A percentile compares a stretch with the other conserved stretches of the same genome.
phyloP scores from a whole-genome alignment of 73 alveolate species.

The Stentor roeselii region DNA sequence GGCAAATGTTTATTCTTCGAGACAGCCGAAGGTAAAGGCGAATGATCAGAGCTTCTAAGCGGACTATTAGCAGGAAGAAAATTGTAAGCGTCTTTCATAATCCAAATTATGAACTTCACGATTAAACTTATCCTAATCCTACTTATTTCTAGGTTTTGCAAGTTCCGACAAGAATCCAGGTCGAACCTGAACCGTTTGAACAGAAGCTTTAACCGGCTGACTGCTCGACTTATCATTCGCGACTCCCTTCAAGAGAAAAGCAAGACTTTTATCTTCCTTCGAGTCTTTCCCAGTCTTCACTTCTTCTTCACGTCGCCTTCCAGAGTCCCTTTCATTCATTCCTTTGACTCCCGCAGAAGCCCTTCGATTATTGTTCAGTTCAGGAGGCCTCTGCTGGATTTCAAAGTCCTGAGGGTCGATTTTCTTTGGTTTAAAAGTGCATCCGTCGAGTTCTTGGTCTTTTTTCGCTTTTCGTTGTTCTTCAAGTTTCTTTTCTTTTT shows the following conservation, averaged over 20 bases:
- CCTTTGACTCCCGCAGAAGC: background rate
- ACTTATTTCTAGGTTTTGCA: background rate
- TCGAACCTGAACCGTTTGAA: background rate
- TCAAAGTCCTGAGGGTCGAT: background rate
- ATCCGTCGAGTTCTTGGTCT: slow-evolving; percentile 14
- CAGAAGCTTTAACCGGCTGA: background rate
- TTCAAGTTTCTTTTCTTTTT: slow-evolving; percentile 16
- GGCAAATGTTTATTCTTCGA: too few species aligned
- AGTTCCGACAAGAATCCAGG: background rate
- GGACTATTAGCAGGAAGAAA: too few species aligned
- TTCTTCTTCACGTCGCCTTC: background rate
- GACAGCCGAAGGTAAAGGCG: too few species aligned
- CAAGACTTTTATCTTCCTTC: background rate
- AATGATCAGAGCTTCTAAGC: too few species aligned
- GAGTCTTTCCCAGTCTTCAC: background rate
- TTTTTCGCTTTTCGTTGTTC: background rate
- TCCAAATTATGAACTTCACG: too few species aligned
- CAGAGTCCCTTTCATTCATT: background rate
- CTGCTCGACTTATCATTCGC: too few species aligned
- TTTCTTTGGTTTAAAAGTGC: slow-evolving; percentile 17
- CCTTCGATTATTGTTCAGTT: too few species aligned
- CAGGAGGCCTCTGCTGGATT: background rate
- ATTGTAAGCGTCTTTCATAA: too few species aligned
- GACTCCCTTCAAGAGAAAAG: background rate
- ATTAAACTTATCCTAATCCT: too few species aligned